phyloP scores from a whole-genome alignment of 164 flowering plant genomes.

The Aristolochia fimbriata region DNA sequence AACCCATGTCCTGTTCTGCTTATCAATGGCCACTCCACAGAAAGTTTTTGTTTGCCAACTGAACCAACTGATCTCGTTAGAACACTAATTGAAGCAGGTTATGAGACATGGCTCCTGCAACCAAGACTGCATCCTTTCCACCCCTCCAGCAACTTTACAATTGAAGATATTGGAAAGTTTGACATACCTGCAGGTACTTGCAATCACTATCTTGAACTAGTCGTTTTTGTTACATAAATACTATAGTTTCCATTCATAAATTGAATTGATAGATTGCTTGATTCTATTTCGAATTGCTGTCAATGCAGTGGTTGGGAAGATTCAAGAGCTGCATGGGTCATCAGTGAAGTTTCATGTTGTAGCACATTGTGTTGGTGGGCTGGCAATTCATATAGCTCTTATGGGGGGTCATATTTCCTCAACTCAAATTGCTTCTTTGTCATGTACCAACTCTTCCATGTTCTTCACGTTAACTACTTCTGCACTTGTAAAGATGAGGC shows the following conservation, averaged over 20 bases:
- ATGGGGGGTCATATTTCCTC: constrained; percentile 52
- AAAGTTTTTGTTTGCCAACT: constrained; percentile 48
- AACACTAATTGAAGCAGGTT: constrained; percentile 36
- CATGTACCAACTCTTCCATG: constrained; percentile 60
- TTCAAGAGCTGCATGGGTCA: constrained; percentile 27
- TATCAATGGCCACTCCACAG: constrained; percentile 45
- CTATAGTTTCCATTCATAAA: no score
- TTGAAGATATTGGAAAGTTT: constrained; percentile 46
- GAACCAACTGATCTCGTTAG: constrained; percentile 52
- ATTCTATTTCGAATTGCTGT: background rate
- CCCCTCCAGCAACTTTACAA: constrained; percentile 37
- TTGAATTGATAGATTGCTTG: no score
- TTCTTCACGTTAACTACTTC: constrained; percentile 41
- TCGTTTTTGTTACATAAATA: no score
- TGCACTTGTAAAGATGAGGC: constrained; percentile 41
- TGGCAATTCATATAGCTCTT: constrained; percentile 48
- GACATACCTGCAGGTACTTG: constrained; percentile 54
- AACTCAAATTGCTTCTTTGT: constrained; percentile 31
- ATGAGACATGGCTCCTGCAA: constrained; percentile 45
- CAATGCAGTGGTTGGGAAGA: constrained; percentile 31
- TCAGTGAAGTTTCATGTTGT: constrained; percentile 32
- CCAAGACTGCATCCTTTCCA: constrained; percentile 42
- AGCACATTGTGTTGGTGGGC: constrained; percentile 62
- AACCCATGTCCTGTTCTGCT: constrained; percentile 35
- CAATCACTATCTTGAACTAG: background rate